Conservation (phyloP, 192 early-diverging fungal genomes). For the Gonapodya sp. region DNA sequence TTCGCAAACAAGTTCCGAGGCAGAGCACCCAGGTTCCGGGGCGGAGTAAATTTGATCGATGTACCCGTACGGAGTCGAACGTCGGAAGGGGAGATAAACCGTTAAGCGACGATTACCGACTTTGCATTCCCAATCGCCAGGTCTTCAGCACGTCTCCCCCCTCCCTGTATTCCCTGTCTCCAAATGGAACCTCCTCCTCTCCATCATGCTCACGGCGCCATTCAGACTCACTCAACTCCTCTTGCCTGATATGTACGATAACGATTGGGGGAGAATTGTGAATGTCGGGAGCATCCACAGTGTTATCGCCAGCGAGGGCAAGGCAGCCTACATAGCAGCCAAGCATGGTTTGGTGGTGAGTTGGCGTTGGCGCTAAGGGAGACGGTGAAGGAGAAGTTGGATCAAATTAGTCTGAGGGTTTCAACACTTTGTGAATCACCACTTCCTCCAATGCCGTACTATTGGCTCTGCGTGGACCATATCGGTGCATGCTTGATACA, state of each 20-base stretch:
- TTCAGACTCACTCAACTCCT: not conserved
- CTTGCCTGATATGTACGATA: not conserved
- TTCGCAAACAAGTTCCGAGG: not conserved
- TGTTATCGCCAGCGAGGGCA: not conserved
- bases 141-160: not conserved
- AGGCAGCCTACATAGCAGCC: slow-evolving; percentile 3
- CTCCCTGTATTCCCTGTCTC: not conserved
- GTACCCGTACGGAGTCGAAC: not conserved
- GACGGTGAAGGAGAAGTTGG: not conserved
- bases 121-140: not conserved
- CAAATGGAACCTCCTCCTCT: not conserved
- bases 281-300: slow-evolving; percentile 6
- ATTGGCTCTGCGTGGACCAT: too few relatives aligned
- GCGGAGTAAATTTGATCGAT: not conserved
- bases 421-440: too few relatives aligned
- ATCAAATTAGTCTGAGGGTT: too few relatives aligned
- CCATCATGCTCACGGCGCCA: not conserved
- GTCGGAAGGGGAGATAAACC: not conserved
- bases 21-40: too few relatives aligned
- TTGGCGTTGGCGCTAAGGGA: not conserved
- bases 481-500: too few relatives aligned
- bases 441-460: too few relatives aligned
- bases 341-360: slow-evolving; percentile 7
- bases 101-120: not conserved
- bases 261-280: not conserved